A percentile compares a stretch with the other conserved stretches of the same genome.
Evolutionary conservation across 1,284 basidiomycete genomes (phyloP).

Genomic region (Sanghuangporus sanghuang): DNA sequence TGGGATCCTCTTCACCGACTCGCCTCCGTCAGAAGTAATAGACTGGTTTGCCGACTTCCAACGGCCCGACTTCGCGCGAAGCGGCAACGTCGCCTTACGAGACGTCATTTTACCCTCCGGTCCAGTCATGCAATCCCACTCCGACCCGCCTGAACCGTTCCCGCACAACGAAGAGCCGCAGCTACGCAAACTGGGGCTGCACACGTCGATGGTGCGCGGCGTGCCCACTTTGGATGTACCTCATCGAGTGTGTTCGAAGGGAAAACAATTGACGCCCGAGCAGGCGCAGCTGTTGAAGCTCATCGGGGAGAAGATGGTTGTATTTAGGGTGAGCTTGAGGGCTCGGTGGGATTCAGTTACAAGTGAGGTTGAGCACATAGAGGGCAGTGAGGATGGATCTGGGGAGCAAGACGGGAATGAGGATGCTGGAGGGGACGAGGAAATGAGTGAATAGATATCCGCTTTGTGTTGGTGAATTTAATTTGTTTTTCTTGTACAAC

Average conservation of each 20-base stretch:
- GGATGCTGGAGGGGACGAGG: constrained; percentile 33
- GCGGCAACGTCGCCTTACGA: constrained; percentile 75
- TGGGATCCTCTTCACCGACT: constrained; percentile 89
- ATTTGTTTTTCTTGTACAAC: not conserved
- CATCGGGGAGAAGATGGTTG: constrained; percentile 81
- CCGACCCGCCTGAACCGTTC: constrained; percentile 79
- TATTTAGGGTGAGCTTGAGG: constrained; percentile 69
- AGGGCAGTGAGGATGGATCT: constrained; percentile 34
- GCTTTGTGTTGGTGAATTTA: not conserved
- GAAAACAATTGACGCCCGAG: constrained; percentile 75
- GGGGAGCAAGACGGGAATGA: constrained; percentile 32
- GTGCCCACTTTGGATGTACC: constrained; percentile 80
- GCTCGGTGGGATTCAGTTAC: constrained; percentile 73
- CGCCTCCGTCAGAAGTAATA: constrained; percentile 80
- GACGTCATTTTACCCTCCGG: constrained; percentile 76
- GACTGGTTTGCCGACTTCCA: constrained; percentile 95
- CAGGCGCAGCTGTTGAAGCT: constrained; percentile 89
- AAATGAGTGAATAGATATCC: constrained; percentile 32
- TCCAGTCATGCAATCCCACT: constrained; percentile 67
- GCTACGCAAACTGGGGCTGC: constrained; percentile 85
- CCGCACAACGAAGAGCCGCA: constrained; percentile 98
- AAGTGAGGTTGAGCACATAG: constrained; percentile 62
- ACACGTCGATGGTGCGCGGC: constrained; percentile 81
- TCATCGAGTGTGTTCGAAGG: constrained; percentile 85
- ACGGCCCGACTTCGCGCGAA: constrained; percentile 88